Conservation (phyloP, 2,329 filamentous ascomycete species). For the Monilinia aucupariae region DNA sequence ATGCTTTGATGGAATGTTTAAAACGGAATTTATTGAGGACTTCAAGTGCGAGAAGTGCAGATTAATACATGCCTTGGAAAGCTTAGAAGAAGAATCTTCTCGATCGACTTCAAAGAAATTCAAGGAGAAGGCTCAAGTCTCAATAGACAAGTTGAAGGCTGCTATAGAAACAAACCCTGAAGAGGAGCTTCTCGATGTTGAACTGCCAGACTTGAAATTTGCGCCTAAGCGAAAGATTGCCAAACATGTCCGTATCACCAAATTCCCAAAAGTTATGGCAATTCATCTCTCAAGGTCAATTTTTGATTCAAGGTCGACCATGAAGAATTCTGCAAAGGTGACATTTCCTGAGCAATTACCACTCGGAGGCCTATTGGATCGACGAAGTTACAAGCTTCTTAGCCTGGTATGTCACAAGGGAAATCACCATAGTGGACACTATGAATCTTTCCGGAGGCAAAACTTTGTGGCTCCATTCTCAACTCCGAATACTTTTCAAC, state of each 20-base stretch:
- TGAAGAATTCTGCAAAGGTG: conserved; percentile 93
- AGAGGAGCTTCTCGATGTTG: conserved; percentile 62
- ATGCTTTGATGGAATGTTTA: conserved; percentile 91
- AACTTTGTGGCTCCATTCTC: conserved; percentile 73
- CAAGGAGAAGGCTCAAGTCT: conserved; percentile 47
- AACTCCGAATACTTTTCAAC: conserved; percentile 73
- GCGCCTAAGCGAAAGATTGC: conserved; percentile 81
- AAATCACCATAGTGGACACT: conserved; percentile 92
- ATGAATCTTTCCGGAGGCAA: conserved; percentile 91
- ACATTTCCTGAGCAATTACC: conserved; percentile 82
- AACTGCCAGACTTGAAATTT: conserved; percentile 65
- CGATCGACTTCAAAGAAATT: conserved; percentile 49
- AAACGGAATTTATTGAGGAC: conserved; percentile 93
- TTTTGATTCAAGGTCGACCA: conserved; percentile 72
- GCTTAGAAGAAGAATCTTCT: conserved; percentile 53
- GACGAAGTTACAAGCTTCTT: conserved; percentile 76
- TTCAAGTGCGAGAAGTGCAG: conserved; percentile 94
- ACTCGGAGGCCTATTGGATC: conserved; percentile 71
- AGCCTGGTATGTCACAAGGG: conserved; percentile 92
- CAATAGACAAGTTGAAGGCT: conserved; percentile 59
- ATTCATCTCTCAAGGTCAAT: conserved; percentile 92
- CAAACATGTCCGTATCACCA: conserved; percentile 78
- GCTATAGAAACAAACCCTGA: conserved; percentile 81
- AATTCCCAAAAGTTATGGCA: conserved; percentile 83
- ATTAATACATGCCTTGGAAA: conserved; percentile 68